phyloP scores from a whole-genome alignment of 1,284 basidiomycete genomes.

The Apiotrichum veenhuisii region DNA sequence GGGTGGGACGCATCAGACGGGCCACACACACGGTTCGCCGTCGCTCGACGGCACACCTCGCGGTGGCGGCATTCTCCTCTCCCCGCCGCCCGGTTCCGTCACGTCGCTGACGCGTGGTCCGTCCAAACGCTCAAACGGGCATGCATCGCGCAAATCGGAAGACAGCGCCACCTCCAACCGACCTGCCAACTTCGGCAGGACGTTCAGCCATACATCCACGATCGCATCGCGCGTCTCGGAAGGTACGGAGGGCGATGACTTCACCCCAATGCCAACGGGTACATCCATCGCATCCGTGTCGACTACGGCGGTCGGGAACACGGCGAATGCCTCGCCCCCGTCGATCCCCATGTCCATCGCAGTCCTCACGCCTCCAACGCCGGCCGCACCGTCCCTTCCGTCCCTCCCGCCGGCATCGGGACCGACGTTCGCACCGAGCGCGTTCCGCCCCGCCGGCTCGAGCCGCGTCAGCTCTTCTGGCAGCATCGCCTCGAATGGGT shows the following conservation, averaged over 20 bases:
- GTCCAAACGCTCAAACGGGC: conserved; percentile 12
- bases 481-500: neutral
- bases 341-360: too few species aligned
- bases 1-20: neutral
- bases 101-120: neutral
- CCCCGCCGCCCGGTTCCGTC: neutral
- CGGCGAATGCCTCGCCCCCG: neutral
- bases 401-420: neutral
- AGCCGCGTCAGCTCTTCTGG: neutral
- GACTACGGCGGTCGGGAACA: neutral
- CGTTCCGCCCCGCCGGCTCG: neutral
- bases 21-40: conserved; percentile 6
- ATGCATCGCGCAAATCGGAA: conserved; percentile 1
- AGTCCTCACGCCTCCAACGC: too few species aligned
- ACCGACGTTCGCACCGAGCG: neutral
- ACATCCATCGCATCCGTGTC: neutral
- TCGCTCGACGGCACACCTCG: conserved; percentile 4
- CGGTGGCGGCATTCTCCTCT: conserved; percentile 12
- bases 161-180: conserved; percentile 4
- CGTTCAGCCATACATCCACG: conserved; percentile 2
- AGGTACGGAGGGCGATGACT: conserved; percentile 2
- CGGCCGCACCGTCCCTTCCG: neutral
- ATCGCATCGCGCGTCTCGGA: conserved; percentile 4
- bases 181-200: conserved; percentile 1
- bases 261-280: neutral